Conservation (phyloP, 1,284 basidiomycete genomes). For the Puccinia triticina region DNA sequence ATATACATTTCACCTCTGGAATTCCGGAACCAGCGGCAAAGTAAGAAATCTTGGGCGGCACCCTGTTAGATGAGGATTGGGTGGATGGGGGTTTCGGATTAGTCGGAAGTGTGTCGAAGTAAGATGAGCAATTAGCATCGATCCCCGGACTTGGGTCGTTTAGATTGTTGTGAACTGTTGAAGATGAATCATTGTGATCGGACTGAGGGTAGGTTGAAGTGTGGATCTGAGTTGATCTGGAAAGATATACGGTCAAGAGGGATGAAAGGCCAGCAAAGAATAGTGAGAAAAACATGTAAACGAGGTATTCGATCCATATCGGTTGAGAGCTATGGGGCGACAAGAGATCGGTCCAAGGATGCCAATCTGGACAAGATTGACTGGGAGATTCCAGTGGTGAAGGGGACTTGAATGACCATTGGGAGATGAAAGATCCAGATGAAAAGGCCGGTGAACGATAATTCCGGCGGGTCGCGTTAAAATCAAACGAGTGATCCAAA, state of each 20-base stretch:
- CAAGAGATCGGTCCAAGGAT: slow-evolving; percentile 66
- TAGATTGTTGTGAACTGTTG: slow-evolving; percentile 9
- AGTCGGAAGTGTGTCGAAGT: not conserved
- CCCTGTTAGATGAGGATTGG: slow-evolving; percentile 34
- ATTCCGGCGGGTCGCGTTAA: slow-evolving; percentile 4
- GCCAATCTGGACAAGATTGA: slow-evolving; percentile 68
- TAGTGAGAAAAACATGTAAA: slow-evolving; percentile 78
- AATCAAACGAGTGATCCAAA: not conserved
- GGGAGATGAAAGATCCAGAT: slow-evolving; percentile 4
- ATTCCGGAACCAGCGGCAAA: slow-evolving; percentile 93
- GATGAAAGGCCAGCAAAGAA: slow-evolving; percentile 67
- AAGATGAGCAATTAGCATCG: slow-evolving; percentile 3
- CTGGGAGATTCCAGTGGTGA: not conserved
- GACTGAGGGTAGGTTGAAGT: slow-evolving; percentile 73
- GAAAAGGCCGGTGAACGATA: slow-evolving; percentile 29
- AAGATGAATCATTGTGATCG: slow-evolving; percentile 17
- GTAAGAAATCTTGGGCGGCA: slow-evolving; percentile 52
- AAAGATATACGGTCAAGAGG: slow-evolving; percentile 80
- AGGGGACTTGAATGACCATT: slow-evolving; percentile 28
- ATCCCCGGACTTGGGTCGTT: not conserved
- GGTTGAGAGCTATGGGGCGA: slow-evolving; percentile 53
- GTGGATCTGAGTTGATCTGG: slow-evolving; percentile 81
- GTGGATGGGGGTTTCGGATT: slow-evolving; percentile 40
- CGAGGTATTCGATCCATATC: slow-evolving; percentile 69
- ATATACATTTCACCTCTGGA: slow-evolving; percentile 93